A percentile compares a stretch with the other conserved stretches of the same genome.
Evolutionary conservation across 495 filamentous ascomycete genomes (phyloP).

Genomic region (Cryomyces antarcticus): DNA sequence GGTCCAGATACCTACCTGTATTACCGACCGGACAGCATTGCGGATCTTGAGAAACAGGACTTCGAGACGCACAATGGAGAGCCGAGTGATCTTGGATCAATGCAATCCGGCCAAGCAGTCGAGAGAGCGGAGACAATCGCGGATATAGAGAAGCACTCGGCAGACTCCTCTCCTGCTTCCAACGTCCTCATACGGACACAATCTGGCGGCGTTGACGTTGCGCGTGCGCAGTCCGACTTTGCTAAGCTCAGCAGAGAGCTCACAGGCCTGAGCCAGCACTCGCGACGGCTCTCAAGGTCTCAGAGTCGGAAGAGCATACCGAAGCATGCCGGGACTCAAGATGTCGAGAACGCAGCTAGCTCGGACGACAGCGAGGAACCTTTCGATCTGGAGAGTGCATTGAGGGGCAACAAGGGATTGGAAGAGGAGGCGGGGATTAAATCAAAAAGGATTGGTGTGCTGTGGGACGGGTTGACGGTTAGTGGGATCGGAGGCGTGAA

Average conservation of each 20-base stretch:
- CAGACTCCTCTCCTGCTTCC: no score
- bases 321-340: constrained; percentile 9
- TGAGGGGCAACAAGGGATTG: constrained; percentile 47
- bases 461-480: constrained; percentile 62
- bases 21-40: no score
- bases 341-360: constrained; percentile 29
- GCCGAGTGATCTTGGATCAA: no score
- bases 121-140: no score
- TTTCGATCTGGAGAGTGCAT: constrained; percentile 50
- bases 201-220: constrained; percentile 38
- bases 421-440: constrained; percentile 59
- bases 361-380: constrained; percentile 29
- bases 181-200: no score
- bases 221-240: constrained; percentile 58
- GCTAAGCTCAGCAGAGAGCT: constrained; percentile 53
- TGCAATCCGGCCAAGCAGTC: no score
- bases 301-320: constrained; percentile 17
- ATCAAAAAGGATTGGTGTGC: constrained; percentile 57
- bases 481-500: constrained; percentile 56
- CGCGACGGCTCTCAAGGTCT: constrained; percentile 22
- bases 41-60: no score
- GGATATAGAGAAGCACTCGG: no score
- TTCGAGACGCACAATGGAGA: no score
- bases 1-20: no score
- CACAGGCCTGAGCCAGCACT: constrained; percentile 33